Conservation (phyloP, 1,139 yeast species). For the Nematodospora anomalae region DNA sequence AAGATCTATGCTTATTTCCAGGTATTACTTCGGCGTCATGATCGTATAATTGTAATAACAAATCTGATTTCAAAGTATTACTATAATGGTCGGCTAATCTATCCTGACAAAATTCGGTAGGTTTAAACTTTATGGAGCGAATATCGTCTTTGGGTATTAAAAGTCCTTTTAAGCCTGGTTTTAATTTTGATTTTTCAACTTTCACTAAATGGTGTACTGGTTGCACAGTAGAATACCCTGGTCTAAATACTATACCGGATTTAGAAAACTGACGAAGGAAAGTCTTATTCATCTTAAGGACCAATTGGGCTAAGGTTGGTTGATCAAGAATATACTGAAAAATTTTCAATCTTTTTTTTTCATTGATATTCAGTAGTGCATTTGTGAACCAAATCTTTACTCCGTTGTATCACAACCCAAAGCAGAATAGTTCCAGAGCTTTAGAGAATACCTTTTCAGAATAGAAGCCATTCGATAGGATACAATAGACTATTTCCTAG, state of each 20-base stretch:
- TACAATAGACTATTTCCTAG: not conserved
- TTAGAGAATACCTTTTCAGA: too few relatives aligned
- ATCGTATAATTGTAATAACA: constrained; percentile 72
- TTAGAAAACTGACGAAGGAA: constrained; percentile 49
- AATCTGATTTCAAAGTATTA: constrained; percentile 71
- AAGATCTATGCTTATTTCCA: constrained; percentile 75
- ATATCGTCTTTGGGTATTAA: constrained; percentile 69
- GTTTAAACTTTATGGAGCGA: constrained; percentile 74
- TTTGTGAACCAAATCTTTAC: too few relatives aligned
- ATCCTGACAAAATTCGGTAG: constrained; percentile 71
- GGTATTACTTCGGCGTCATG: constrained; percentile 55
- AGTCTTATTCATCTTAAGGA: constrained; percentile 20
- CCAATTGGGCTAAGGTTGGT: not conserved
- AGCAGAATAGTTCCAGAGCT: too few relatives aligned
- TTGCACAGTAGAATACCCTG: constrained; percentile 76
- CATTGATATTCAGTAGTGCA: too few relatives aligned
- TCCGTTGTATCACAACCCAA: too few relatives aligned
- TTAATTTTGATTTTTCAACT: constrained; percentile 66
- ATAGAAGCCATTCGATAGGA: too few relatives aligned
- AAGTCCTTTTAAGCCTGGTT: constrained; percentile 68
- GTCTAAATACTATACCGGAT: constrained; percentile 43
- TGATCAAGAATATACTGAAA: constrained; percentile 4
- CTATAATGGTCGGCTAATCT: constrained; percentile 77
- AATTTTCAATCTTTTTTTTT: constrained; percentile 6
- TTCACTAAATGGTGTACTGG: constrained; percentile 91